Evolutionary conservation across 164 flowering plant species (phyloP), one percentile per base, ranked within the genome.

Genomic region (Akebia trifoliata): DNA sequence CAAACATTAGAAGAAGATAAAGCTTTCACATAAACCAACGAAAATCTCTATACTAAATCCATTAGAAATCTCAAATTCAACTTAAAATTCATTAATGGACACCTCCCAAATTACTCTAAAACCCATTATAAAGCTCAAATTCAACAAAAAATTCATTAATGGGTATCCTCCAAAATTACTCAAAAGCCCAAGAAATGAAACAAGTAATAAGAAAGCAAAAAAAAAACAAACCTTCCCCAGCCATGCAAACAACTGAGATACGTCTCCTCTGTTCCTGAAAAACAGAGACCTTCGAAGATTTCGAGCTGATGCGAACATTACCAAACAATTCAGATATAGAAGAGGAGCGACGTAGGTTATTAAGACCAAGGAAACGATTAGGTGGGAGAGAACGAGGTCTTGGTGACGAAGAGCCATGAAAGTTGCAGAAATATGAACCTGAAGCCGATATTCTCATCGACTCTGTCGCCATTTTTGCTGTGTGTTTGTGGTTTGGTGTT

Each of bases 141-240:
- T 44, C 38, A 43, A 35, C 29, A 9, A n/a, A n/a, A 43, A 51
- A 43, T 46, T 45, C 8, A 35, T 35, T 10, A 34, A 58, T 32
- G 42, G 58, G 51, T 17, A 43, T 14, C 26, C n/a, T 25, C 38
- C 20, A 18, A 28, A 54, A 37, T 17, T 20, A 55, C 48, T 21
- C 15, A 4, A 47, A 34, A 54, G 49, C 2, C 59, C 15, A n/a
- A 30, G n/a, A 54, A 59, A n/a, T 14, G 6, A 28, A 4, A 3
- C 1, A 37, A 10, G 26, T 0, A 20, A 12, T 37, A 35, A 54
- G 8, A 22, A 20, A 47, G 29, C 11, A 35, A 26, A 17, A 38
- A 8, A 57, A 51, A 60, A 14, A 49, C 47, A 56, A 26, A 81
- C 84, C 83, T 44, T 76, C 90, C 18, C 10, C 62, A 56, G 68